Evolutionary conservation across 345 rosid species (phyloP).

Genomic region (Erucastrum elatum): DNA sequence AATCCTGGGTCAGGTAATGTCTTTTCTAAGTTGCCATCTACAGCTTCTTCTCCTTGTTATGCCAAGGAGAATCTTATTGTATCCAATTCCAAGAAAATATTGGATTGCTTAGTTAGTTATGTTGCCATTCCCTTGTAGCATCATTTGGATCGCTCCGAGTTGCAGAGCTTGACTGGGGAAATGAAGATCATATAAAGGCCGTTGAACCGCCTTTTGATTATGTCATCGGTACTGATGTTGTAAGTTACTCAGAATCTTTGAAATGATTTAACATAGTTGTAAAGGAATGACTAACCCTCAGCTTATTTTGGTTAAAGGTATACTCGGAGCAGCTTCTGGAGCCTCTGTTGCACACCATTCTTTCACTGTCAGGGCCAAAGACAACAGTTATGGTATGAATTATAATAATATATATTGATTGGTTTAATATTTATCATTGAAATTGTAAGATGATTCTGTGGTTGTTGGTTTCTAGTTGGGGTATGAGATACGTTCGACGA

Average conservation of each 20-base stretch:
- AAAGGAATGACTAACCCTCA: conserved; percentile 22
- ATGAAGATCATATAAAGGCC: conserved; percentile 66
- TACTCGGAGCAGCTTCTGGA: conserved; percentile 93
- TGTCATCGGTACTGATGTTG: conserved; percentile 91
- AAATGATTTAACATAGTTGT: not conserved
- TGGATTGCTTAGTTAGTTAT: not conserved
- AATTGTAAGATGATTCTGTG: conserved; percentile 1
- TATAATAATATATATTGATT: not conserved
- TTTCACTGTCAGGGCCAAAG: conserved; percentile 78
- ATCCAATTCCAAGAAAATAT: not conserved
- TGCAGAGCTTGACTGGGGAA: conserved; percentile 90
- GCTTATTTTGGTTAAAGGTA: conserved; percentile 51
- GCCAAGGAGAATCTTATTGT: not conserved
- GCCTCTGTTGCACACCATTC: conserved; percentile 67
- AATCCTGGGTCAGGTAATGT: conserved; percentile 57
- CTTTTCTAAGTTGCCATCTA: conserved; percentile 11
- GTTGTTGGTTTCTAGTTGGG: conserved; percentile 61
- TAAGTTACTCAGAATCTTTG: conserved; percentile 43
- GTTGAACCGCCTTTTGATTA: conserved; percentile 81
- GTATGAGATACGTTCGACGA: conserved; percentile 85
- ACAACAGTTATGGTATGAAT: conserved; percentile 67
- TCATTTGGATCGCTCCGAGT: conserved; percentile 84
- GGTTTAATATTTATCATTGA: not conserved
- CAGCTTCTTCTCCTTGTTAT: not conserved
- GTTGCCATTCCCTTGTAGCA: conserved; percentile 46